Evolutionary conservation across 495 filamentous ascomycete species (phyloP), one percentile per base, ranked within the genome.

Genomic region (Massariosphaeria phaeospora): DNA sequence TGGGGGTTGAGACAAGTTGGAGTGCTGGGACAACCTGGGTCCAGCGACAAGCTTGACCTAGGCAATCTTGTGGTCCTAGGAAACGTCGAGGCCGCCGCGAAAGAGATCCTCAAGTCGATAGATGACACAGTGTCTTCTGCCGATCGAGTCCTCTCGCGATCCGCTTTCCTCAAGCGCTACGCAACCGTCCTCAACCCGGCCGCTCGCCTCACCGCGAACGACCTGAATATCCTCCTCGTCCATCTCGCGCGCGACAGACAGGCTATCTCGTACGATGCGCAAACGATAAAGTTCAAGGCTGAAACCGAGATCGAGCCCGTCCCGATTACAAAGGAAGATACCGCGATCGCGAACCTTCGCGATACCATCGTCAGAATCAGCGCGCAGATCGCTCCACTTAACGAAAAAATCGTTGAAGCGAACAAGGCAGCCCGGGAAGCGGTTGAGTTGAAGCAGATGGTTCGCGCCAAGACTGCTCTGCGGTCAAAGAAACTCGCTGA

Each of bases 401-500:
- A 75, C 17, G 53, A 67, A 1, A 78, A 81, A 10, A 73, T 85
- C 46, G 64, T 63, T 0, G 69, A 69, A 15, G 67, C 78, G 11
- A 78, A 74, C 25, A 36, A 57, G n/a, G 74, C 68, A 13, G 89
- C 89, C 0, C 83, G 83, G 31, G 72, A 75, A 9, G 87, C 88
- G 0, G 77, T 96, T 2, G 66, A 68, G 1, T 74, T 76, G 9
- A 86, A 88, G 58, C 89, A 93, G 67, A 73, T 79, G n/a, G 69
- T 83, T 6, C 76, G 82, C 0, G 93, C 93, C 5, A 72, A 89
- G 2, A 79, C 84, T 0, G 81, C 89, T 0, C 74, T 98, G n/a
- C 82, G 82, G 30, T 85, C 80, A 0, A 95, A 87, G 70, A 96
- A 93, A 65, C 71, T 85, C 3, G 82, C 81, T 21, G 89, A 94